These are phyloP conservation scores for Claviceps fusiformis DNA, from an alignment of 2,329 filamentous ascomycete genomes.

Conservation along the genomic window DNA sequence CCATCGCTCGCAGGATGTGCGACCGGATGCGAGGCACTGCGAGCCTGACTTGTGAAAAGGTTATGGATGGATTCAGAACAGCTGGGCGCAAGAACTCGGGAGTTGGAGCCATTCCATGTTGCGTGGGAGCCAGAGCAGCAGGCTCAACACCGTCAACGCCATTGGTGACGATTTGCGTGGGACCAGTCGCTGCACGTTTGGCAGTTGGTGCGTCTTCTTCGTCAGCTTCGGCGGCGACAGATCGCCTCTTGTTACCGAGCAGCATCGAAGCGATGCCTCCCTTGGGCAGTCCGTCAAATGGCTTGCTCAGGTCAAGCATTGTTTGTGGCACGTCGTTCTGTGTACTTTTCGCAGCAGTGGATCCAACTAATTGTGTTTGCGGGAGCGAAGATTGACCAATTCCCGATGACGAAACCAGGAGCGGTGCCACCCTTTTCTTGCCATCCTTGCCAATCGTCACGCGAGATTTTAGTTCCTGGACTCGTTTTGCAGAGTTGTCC, in stretches of 20 bases:
- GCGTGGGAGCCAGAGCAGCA: conserved; percentile 47
- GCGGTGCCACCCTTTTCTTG: conserved; percentile 85
- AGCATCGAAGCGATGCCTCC: conserved; percentile 77
- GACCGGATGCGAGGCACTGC: conserved; percentile 77
- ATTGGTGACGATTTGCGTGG: conserved; percentile 62
- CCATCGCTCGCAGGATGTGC: conserved; percentile 70
- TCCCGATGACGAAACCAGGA: conserved; percentile 81
- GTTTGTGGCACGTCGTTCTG: conserved; percentile 66
- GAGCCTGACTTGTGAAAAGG: conserved; percentile 70
- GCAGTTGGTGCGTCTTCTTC: conserved; percentile 42
- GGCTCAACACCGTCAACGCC: conserved; percentile 66
- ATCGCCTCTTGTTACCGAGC: conserved; percentile 86
- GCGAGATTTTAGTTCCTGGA: conserved; percentile 63
- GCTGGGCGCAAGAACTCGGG: conserved; percentile 83
- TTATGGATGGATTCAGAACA: conserved; percentile 67
- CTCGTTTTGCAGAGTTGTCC: conserved; percentile 39
- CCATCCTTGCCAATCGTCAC: conserved; percentile 94
- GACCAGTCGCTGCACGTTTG: conserved; percentile 49
- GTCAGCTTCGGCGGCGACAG: conserved; percentile 57
- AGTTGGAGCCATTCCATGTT: conserved; percentile 49
- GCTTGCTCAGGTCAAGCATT: conserved; percentile 80
- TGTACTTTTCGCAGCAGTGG: conserved; percentile 47
- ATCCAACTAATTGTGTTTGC: conserved; percentile 74
- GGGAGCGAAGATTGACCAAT: conserved; percentile 79
- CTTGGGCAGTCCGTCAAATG: conserved; percentile 82